Evolutionary conservation across 345 rosid genomes (phyloP).

Genomic region (Durio zibethinus): DNA sequence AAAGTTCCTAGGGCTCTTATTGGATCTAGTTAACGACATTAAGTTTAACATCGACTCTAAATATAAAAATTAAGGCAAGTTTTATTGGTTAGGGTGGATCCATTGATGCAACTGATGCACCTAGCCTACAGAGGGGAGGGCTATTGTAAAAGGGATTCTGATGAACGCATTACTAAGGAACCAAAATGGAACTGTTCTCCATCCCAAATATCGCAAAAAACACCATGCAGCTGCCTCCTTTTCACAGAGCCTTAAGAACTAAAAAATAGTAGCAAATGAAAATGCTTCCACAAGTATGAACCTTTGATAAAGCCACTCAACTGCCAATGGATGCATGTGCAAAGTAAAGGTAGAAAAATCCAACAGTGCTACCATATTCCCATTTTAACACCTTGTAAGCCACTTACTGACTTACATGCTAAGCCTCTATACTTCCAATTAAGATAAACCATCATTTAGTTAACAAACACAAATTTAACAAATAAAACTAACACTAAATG

Average conservation of each 20-base stretch:
- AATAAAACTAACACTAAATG: background rate
- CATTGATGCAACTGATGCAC: background rate
- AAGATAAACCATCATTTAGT: background rate
- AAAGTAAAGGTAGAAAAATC: background rate
- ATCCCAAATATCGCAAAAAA: constrained; percentile 1
- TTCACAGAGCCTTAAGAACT: background rate
- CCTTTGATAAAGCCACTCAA: background rate
- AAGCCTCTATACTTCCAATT: background rate
- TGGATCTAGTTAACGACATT: background rate
- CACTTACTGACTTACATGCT: background rate
- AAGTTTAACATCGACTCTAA: background rate
- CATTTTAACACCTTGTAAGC: background rate
- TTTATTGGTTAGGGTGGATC: background rate
- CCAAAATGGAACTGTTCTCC: constrained; percentile 2
- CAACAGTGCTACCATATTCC: background rate
- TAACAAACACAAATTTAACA: background rate
- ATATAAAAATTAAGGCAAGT: background rate
- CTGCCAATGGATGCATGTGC: background rate
- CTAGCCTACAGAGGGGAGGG: background rate
- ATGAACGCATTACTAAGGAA: background rate
- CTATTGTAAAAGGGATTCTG: background rate
- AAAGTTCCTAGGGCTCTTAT: background rate
- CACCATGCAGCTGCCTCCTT: background rate
- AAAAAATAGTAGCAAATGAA: background rate
- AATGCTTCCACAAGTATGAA: background rate